Evolutionary conservation across 1,284 basidiomycete species (phyloP), one percentile per base, ranked within the genome.

Genomic region (Golubevia pallescens): DNA sequence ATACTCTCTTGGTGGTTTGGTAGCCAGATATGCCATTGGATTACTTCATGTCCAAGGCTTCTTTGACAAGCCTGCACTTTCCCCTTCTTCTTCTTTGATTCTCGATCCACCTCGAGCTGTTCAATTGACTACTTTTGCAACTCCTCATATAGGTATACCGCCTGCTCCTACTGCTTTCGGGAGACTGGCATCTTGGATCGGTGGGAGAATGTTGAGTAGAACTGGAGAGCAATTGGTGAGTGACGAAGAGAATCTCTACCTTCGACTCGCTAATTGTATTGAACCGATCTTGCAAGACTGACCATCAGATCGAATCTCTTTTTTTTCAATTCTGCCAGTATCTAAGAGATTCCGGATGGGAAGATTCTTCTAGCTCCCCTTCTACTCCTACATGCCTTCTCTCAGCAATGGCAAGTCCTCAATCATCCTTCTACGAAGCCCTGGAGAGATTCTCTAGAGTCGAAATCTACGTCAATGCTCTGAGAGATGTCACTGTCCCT

Each of bases 1-100:
- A 2, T 81, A 81, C 28, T 69, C 65, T 52, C 60, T 81, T 19
- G 78, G 78, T 1, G 78, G 78, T 13, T 62, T 79, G 60, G 63
- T 77, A n/a, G 64, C 72, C 3, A 60, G 78, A 3, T 81, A 77
- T 63, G 69, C 68, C 14, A 67, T 70, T 1, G 78, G 73, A 1
- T 54, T 74, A 16, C 59, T 81, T 28, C 65, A 71, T 48, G 21
- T 67, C 0, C 66, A 68, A 53, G 73, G 73, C 0, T 74, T 74
- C 58, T 81, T 81, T 24, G 20, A 21, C 54, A 56, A 28, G 56
- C 58, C 2, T 58, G n/a, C 56, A 2, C 58, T 65, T 57, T 48
- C 10, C 19, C 58, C 5, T 24, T 10, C 19, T 14, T 60, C 51
- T 55, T 21, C 57, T 13, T 13, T 38, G 10, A 13, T 20, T 60